Evolutionary conservation across 164 flowering plant genomes (phyloP), one percentile per base, ranked within the genome.

Genomic region (Vitis labrusca): DNA sequence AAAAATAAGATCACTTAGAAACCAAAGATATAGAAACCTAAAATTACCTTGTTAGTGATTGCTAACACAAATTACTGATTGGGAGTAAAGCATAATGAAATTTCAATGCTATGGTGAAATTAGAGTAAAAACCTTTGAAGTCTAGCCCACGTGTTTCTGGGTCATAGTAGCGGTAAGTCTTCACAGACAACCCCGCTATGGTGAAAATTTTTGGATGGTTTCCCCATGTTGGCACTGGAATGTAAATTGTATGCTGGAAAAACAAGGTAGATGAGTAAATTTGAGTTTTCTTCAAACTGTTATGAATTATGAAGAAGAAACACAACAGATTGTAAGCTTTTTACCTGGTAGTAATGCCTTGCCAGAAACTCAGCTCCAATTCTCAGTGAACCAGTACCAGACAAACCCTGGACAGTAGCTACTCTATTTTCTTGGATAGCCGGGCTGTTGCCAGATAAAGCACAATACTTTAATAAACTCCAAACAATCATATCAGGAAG

Each of bases 311-410:
- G 6, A 37, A 37, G 44, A 37, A 6, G 44, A 37, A 37, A 37
- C 44, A 37, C 6, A 37, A 37, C 44, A 19, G 66, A 29, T 54
- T 52, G 10, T 30, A 59, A 64, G 49, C 19, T 58, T 23, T 16
- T 73, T 79, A 96, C 99, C 73, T 93, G 81, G 71, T 86, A 90
- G 70, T 96, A 86, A 71, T 96, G 98, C 71, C 73, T 85, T 2
- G 97, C 94, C 67, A 96, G 75, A 85, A 96, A 96, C 69, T 96
- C 99, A 67, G 79, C 92, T 65, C 98, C 99, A 80, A 96, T 97
- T 78, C 98, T 86, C 76, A 96, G 70, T 23, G 99, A 96, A 48
- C 99, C 99, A 59, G 99, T 93, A 63, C 97, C 99, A 67, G 98
- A 96, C 77, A 93, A 84, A 68, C 97, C 83, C 75, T 96, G 97